Conservation (phyloP, 345 rosid species). For the Citrus medica region DNA sequence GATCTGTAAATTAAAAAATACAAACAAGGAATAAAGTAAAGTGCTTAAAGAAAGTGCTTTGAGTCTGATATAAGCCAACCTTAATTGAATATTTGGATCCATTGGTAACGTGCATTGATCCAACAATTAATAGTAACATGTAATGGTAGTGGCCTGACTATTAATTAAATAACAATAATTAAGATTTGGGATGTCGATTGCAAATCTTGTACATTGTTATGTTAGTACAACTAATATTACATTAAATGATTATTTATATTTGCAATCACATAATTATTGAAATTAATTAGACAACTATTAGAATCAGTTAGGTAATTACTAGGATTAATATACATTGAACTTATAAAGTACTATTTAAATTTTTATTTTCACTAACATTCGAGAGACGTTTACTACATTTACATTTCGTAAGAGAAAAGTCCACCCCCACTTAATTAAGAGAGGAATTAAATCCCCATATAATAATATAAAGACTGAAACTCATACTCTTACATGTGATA, state of each 20-base stretch:
- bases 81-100: neutral
- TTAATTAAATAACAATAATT: neutral
- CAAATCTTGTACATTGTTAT: neutral
- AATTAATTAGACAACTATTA: too few relatives aligned
- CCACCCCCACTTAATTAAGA: accelerated
- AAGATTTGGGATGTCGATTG: neutral
- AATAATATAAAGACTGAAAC: too few relatives aligned
- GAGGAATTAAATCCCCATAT: accelerated
- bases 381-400: accelerated
- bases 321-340: too few relatives aligned
- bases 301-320: accelerated
- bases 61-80: neutral
- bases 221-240: too few relatives aligned
- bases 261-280: too few relatives aligned
- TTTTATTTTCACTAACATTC: accelerated
- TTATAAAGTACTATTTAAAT: too few relatives aligned
- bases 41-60: neutral
- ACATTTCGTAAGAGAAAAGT: accelerated
- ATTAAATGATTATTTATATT: too few relatives aligned
- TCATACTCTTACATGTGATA: too few relatives aligned
- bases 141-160: neutral
- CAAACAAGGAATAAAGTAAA: neutral
- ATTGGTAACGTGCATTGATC: neutral
- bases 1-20: too few relatives aligned
- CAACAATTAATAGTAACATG: neutral